phyloP scores from a whole-genome alignment of 768 basidiomycete genomes.

The Hemileccinum impolitum region DNA sequence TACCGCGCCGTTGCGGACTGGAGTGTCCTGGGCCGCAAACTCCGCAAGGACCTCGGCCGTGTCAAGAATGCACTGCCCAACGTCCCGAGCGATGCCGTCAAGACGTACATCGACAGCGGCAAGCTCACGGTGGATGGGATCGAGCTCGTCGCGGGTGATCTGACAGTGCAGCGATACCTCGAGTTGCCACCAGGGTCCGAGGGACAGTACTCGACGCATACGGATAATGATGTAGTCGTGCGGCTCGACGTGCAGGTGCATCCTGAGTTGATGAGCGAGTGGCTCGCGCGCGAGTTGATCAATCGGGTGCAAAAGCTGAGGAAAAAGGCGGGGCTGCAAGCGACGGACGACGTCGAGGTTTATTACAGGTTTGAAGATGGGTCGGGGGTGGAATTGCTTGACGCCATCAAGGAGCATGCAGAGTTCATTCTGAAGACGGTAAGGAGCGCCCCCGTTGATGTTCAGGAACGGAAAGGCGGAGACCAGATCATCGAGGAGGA shows the following conservation, averaged over 20 bases:
- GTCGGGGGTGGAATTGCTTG: slow-evolving; percentile 56
- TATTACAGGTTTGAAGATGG: slow-evolving; percentile 80
- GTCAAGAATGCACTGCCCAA: slow-evolving; percentile 85
- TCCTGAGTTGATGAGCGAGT: slow-evolving; percentile 82
- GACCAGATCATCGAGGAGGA: slow-evolving; percentile 76
- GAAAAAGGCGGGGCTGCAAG: slow-evolving; percentile 93
- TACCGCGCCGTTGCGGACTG: slow-evolving; percentile 95
- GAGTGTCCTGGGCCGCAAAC: slow-evolving; percentile 88
- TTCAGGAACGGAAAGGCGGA: slow-evolving; percentile 47
- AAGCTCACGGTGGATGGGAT: slow-evolving; percentile 87
- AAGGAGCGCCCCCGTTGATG: slow-evolving; percentile 63
- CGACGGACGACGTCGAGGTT: slow-evolving; percentile 89
- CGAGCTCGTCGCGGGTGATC: slow-evolving; percentile 84
- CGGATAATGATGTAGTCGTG: slow-evolving; percentile 93
- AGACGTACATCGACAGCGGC: slow-evolving; percentile 68
- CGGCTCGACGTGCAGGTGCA: slow-evolving; percentile 88
- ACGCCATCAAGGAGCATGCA: slow-evolving; percentile 61
- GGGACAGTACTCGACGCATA: slow-evolving; percentile 74
- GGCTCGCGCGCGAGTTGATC: slow-evolving; percentile 84
- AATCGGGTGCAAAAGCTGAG: slow-evolving; percentile 93
- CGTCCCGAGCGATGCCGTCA: slow-evolving; percentile 80
- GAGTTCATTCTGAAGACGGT: slow-evolving; percentile 74
- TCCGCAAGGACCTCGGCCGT: slow-evolving; percentile 85
- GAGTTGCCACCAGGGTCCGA: slow-evolving; percentile 63
- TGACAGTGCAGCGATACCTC: slow-evolving; percentile 87